Conservation (phyloP, 2,329 filamentous ascomycete species). For the Ploettnerulaceae sp. region DNA sequence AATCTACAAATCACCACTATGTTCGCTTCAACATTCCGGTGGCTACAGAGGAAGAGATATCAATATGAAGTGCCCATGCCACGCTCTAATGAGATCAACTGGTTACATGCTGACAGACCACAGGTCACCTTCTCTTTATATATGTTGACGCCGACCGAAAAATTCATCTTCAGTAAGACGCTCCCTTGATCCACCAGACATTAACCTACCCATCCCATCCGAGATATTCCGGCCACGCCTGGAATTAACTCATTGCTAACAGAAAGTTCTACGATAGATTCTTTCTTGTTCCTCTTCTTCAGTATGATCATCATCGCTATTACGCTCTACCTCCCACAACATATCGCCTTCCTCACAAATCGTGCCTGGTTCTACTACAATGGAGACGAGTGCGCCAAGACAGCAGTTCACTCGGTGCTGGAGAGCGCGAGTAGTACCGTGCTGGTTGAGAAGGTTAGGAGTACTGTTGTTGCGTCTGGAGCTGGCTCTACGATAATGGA, state of each 20-base stretch:
- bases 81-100: background rate
- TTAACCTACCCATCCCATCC: constrained; percentile 1
- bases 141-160: constrained; percentile 95
- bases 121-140: constrained; percentile 95
- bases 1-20: constrained; percentile 28
- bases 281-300: constrained; percentile 83
- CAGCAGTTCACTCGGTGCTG: constrained; percentile 21
- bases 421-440: constrained; percentile 23
- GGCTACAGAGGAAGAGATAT: constrained; percentile 93
- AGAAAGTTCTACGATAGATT: constrained; percentile 53
- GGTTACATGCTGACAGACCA: constrained; percentile 48
- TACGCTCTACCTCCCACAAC: constrained; percentile 89
- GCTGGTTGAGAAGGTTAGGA: constrained; percentile 24
- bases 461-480: constrained; percentile 22
- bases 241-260: background rate
- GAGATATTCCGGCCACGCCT: background rate
- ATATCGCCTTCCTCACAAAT: constrained; percentile 74
- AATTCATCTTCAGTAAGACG: constrained; percentile 88
- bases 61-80: constrained; percentile 65
- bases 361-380: constrained; percentile 94
- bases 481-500: constrained; percentile 17
- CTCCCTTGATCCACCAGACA: background rate
- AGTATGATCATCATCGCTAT: constrained; percentile 81
- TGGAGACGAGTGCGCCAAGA: constrained; percentile 59
- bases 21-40: constrained; percentile 55